A percentile compares a stretch with the other conserved stretches of the same genome.
These are phyloP conservation scores for Cardamine resedifolia DNA, from an alignment of 345 rosid genomes.

Conservation along the genomic window DNA sequence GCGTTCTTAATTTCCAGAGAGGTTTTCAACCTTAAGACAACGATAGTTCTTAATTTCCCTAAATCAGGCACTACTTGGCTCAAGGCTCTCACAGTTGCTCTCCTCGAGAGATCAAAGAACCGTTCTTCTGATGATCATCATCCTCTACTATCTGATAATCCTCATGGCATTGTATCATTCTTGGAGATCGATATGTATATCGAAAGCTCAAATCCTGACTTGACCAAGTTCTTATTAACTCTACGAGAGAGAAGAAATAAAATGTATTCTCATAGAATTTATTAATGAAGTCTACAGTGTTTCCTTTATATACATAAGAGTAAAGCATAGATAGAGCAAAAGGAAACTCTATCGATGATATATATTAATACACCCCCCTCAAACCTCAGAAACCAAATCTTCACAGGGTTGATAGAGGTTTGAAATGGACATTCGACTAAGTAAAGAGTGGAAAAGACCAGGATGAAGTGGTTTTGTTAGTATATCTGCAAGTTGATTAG, in stretches of 20 bases:
- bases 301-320: no score
- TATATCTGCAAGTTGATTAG: background rate
- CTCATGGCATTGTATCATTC: conserved; percentile 20
- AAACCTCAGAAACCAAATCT: no score
- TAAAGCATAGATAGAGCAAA: no score
- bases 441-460: background rate
- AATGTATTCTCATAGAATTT: no score
- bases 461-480: background rate
- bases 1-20: conserved; percentile 26
- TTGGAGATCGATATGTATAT: background rate
- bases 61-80: conserved; percentile 38
- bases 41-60: conserved; percentile 28
- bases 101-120: conserved; percentile 9
- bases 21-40: conserved; percentile 22
- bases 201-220: conserved; percentile 10
- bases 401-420: background rate
- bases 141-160: background rate
- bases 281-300: no score
- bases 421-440: no score
- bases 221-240: no score
- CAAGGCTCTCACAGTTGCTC: conserved; percentile 16
- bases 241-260: no score
- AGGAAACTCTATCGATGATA: no score
- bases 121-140: conserved; percentile 19
- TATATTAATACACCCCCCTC: no score